Evolutionary conservation across 1,139 yeast species (phyloP), one percentile per base, ranked within the genome.

Genomic region (Yamadazyma epiphylla): DNA sequence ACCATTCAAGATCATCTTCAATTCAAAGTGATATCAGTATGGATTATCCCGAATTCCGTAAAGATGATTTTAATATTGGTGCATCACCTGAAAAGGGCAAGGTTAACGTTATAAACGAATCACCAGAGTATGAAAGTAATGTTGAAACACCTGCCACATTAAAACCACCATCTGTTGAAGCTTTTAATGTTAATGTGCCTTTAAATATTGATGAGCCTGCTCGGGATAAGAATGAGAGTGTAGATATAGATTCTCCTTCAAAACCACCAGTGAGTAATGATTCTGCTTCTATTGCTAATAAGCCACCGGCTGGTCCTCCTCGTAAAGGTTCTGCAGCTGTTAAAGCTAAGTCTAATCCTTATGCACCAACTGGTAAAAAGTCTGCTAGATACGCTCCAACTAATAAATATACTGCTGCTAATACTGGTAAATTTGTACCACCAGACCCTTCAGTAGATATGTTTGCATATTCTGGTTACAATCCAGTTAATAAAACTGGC

Each of bases 21-120:
- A 41, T 51, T 14, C 64, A 58, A 25, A 59, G 65, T 42, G 65
- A 58, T 30, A 42, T 57, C 12, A 57, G 64, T 34, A 31, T 55
- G 31, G 64, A 57, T 29, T 56, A 53, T 33, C 64, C 62, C 4
- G 62, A 58, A 20, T 52, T 51, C 32, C 54, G 43, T 27, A 35
- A 41, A 32, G 33, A 43, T 29, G 37, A 36, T 25, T 24, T 32
- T 28, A 24, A 30, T 31, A 14, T 19, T 22, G 27, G 24, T 15
- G 16, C 8, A 14, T 23, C 14, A 10, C 27, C 29, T 3, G 28
- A 17, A 15, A 26, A 22, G 29, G 28, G 22, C 11, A 11, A 21
- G 12, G 22, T 11, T 13, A 37, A 29, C 15, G 39, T 48, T 4
- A 43, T 45, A 13, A 31, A 37, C 15, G 53, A 48, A 30, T 31